Conservation (phyloP, 805 yeast genomes). For the Kodamaea kakaduensis region DNA sequence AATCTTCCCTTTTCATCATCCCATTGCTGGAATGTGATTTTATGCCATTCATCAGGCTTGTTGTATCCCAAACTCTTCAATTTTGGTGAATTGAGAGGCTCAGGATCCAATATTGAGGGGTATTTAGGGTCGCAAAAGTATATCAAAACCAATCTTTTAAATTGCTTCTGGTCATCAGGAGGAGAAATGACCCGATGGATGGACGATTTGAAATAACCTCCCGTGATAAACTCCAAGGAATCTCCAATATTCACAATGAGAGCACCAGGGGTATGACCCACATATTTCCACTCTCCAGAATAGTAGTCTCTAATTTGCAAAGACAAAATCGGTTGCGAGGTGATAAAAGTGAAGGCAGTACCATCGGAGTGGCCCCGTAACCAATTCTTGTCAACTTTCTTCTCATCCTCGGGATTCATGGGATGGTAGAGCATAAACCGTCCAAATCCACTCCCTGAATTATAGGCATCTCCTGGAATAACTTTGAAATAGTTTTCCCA, state of each 20-base stretch:
- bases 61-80: conserved; percentile 11
- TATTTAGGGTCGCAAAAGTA: conserved; percentile 16
- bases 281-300: conserved; percentile 28
- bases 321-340: conserved; percentile 30
- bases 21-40: conserved; percentile 25
- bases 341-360: conserved; percentile 28
- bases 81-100: conserved; percentile 13
- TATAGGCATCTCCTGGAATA: conserved; percentile 18
- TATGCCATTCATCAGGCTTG: conserved; percentile 27
- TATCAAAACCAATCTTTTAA: conserved; percentile 14
- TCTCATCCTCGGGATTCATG: conserved; percentile 21
- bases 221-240: conserved; percentile 30
- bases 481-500: conserved; percentile 28
- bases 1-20: conserved; percentile 43
- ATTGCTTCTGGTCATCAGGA: conserved; percentile 15
- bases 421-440: conserved; percentile 28
- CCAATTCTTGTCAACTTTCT: conserved; percentile 25
- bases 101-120: conserved; percentile 14
- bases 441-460: conserved; percentile 28
- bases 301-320: conserved; percentile 28
- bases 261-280: conserved; percentile 27
- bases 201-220: conserved; percentile 20
- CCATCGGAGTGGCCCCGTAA: conserved; percentile 31
- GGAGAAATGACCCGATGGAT: conserved; percentile 15
- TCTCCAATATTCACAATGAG: conserved; percentile 30